phyloP scores from a whole-genome alignment of 176 grass and related monocot genomes.

The Bothriochloa decipiens region DNA sequence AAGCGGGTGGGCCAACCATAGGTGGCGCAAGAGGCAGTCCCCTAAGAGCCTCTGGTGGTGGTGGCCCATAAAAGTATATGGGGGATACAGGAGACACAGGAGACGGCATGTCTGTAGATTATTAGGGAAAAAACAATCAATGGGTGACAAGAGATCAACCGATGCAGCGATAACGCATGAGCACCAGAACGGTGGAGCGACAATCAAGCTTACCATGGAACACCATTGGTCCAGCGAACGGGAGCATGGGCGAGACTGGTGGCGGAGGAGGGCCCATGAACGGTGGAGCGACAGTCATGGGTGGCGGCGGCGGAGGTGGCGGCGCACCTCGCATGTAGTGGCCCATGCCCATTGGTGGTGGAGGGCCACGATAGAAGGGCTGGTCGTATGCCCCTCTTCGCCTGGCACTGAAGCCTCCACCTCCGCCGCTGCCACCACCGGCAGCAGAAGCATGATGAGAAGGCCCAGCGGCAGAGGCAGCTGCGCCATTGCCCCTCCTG shows the following conservation, averaged over 20 bases:
- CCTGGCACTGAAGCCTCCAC: slow-evolving; percentile 20
- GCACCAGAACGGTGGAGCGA: no score
- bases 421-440: background rate
- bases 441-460: background rate
- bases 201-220: slow-evolving; percentile 72
- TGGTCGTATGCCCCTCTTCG: slow-evolving; percentile 55
- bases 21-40: slow-evolving; percentile 58
- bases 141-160: background rate
- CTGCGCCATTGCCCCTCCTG: slow-evolving; percentile 24
- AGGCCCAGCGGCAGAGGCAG: slow-evolving; percentile 25
- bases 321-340: slow-evolving; percentile 51
- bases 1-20: slow-evolving; percentile 59
- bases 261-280: slow-evolving; percentile 55
- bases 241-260: slow-evolving; percentile 22
- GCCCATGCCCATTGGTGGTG: slow-evolving; percentile 25
- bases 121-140: slow-evolving; percentile 5
- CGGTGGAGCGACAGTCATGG: slow-evolving; percentile 34
- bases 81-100: slow-evolving; percentile 57
- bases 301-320: slow-evolving; percentile 29
- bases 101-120: slow-evolving; percentile 61
- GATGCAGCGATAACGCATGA: no score
- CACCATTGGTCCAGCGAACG: slow-evolving; percentile 47
- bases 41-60: slow-evolving; percentile 66
- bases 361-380: slow-evolving; percentile 47
- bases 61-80: slow-evolving; percentile 71